Conservation (phyloP, 768 basidiomycete species). For the Tricholomella constricta region DNA sequence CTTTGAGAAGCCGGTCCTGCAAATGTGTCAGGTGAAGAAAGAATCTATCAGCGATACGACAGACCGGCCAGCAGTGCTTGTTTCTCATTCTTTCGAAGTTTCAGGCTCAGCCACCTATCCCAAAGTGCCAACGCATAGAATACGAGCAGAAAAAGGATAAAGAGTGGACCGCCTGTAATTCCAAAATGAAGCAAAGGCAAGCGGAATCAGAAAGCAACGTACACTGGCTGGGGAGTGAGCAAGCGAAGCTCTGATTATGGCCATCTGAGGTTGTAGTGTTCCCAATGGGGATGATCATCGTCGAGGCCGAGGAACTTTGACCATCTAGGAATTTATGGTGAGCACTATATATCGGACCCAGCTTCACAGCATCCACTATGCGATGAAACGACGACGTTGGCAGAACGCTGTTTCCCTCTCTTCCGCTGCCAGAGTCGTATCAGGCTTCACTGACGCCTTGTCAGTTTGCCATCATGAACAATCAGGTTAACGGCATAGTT, state of each 20-base stretch:
- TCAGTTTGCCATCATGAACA: too few species aligned
- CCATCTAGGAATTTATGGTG: too few species aligned
- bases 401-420: too few species aligned
- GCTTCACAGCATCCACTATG: background rate
- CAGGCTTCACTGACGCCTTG: too few species aligned
- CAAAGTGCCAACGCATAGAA: conserved; percentile 40
- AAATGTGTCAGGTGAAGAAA: background rate
- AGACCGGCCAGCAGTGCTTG: conserved; percentile 9
- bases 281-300: background rate
- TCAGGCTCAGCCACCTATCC: conserved; percentile 38
- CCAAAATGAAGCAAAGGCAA: background rate
- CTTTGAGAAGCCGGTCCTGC: too few species aligned
- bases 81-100: conserved; percentile 24
- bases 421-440: too few species aligned
- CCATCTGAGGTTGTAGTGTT: background rate
- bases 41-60: background rate
- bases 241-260: background rate
- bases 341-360: background rate
- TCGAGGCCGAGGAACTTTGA: background rate
- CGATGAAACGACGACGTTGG: background rate
- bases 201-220: background rate
- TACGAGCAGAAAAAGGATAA: conserved; percentile 30
- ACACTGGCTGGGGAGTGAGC: background rate
- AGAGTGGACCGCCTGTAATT: conserved; percentile 22
- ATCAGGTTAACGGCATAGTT: too few species aligned